A percentile compares a stretch with the other conserved stretches of the same genome.
Evolutionary conservation across 768 basidiomycete genomes (phyloP).

Genomic region (Myochromella boudieri): DNA sequence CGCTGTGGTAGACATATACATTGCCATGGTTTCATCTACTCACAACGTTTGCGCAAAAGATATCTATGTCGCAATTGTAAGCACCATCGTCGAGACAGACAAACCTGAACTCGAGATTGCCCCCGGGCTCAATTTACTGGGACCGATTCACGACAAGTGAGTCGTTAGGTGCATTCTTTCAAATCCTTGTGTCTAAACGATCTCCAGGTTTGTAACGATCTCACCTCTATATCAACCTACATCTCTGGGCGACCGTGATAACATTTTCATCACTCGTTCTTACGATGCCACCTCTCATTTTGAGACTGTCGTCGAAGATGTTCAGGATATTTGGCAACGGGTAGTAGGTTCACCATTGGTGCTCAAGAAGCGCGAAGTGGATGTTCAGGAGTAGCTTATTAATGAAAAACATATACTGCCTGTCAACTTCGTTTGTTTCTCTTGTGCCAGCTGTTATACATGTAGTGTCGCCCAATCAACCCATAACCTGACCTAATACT

Average conservation of each 20-base stretch:
- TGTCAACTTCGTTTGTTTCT: neutral
- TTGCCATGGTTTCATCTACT: constrained; percentile 94
- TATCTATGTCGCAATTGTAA: constrained; percentile 95
- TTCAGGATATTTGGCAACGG: constrained; percentile 93
- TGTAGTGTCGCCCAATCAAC: constrained; percentile 13
- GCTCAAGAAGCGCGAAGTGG: constrained; percentile 84
- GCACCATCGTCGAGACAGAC: constrained; percentile 95
- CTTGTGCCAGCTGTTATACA: constrained; percentile 11
- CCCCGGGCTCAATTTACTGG: constrained; percentile 91
- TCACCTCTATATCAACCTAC: constrained; percentile 89
- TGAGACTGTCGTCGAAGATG: constrained; percentile 97
- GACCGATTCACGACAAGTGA: constrained; percentile 92
- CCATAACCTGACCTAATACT: no score
- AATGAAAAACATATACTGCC: constrained; percentile 2
- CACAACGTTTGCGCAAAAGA: constrained; percentile 98
- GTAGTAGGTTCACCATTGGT: constrained; percentile 76
- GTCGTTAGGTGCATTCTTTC: constrained; percentile 23
- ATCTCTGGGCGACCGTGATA: constrained; percentile 74
- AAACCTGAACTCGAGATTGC: constrained; percentile 88
- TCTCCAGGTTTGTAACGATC: constrained; percentile 81
- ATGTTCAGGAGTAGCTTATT: constrained; percentile 47
- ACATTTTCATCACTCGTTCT: constrained; percentile 95
- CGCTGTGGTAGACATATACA: constrained; percentile 81
- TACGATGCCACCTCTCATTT: constrained; percentile 99
- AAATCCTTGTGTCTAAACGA: constrained; percentile 2